phyloP scores from a whole-genome alignment of 2,329 filamentous ascomycete genomes.

The Pyrenophora graminea region DNA sequence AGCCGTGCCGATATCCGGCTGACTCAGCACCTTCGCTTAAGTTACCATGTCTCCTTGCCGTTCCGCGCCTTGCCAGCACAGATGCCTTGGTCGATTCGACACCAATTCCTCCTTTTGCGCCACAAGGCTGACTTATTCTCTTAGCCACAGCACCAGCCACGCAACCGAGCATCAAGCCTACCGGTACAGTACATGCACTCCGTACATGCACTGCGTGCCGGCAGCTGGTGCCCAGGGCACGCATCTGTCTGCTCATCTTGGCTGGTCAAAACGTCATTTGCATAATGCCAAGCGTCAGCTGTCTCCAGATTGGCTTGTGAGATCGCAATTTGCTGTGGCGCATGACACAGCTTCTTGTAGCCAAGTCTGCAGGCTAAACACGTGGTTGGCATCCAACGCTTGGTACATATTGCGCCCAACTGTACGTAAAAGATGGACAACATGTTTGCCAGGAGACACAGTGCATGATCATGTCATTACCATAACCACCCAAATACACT shows the following conservation, averaged over 20 bases:
- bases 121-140: neutral
- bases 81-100: neutral
- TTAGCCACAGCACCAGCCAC: conserved; percentile 18
- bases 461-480: too few species aligned
- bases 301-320: neutral
- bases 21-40: conserved; percentile 7
- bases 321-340: conserved; percentile 14
- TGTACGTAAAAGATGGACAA: neutral
- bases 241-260: neutral
- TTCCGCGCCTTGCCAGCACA: too few species aligned
- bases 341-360: conserved; percentile 9
- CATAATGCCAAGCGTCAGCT: conserved; percentile 5
- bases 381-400: neutral
- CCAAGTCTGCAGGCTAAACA: neutral
- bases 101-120: neutral
- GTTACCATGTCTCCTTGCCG: too few species aligned
- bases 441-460: neutral
- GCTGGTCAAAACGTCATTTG: conserved; percentile 1
- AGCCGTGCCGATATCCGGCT: conserved; percentile 13
- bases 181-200: too few species aligned
- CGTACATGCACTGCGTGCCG: too few species aligned
- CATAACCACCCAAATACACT: neutral
- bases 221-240: neutral
- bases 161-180: neutral
- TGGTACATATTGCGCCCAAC: neutral